A percentile compares a stretch with the other conserved stretches of the same genome.
Conservation (phyloP, 495 filamentous ascomycete species). For the Rostrohypoxylon terebratum region DNA sequence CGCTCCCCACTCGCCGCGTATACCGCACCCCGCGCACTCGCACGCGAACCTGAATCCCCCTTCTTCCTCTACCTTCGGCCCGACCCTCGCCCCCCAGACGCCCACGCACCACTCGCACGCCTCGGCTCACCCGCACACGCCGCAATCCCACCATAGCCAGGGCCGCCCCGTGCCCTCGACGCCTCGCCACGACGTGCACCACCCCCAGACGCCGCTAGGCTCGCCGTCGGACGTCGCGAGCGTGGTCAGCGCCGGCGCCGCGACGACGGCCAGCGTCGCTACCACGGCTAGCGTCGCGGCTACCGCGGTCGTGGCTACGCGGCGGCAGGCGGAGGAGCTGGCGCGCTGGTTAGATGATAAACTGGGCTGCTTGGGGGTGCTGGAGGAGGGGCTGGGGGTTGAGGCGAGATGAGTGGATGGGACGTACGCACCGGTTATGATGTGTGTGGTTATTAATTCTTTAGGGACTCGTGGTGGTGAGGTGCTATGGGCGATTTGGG, state of each 20-base stretch:
- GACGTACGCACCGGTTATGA: too few relatives aligned
- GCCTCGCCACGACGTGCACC: slow-evolving; percentile 22
- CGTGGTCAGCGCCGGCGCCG: slow-evolving; percentile 47
- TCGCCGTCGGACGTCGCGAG: slow-evolving; percentile 54
- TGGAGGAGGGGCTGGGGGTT: slow-evolving; percentile 57
- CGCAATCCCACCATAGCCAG: neutral
- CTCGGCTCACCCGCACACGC: neutral
- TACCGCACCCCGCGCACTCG: neutral
- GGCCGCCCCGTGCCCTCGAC: slow-evolving; percentile 31
- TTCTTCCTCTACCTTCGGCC: neutral
- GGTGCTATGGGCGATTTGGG: neutral
- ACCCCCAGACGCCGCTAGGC: slow-evolving; percentile 37
- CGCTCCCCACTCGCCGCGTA: neutral
- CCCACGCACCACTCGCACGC: neutral
- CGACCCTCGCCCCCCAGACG: neutral
- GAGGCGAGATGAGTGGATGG: slow-evolving; percentile 32
- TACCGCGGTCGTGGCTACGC: slow-evolving; percentile 52
- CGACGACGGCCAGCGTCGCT: slow-evolving; percentile 48
- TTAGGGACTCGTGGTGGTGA: neutral
- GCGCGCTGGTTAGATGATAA: slow-evolving; percentile 60
- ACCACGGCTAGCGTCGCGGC: slow-evolving; percentile 44
- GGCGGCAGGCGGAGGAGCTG: slow-evolving; percentile 61
- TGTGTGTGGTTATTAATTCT: neutral
- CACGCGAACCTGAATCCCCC: neutral
- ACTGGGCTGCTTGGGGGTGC: slow-evolving; percentile 54